These are phyloP conservation scores for Urostyla sp. DNA, from an alignment of 73 alveolate genomes.

Conservation along the genomic window DNA sequence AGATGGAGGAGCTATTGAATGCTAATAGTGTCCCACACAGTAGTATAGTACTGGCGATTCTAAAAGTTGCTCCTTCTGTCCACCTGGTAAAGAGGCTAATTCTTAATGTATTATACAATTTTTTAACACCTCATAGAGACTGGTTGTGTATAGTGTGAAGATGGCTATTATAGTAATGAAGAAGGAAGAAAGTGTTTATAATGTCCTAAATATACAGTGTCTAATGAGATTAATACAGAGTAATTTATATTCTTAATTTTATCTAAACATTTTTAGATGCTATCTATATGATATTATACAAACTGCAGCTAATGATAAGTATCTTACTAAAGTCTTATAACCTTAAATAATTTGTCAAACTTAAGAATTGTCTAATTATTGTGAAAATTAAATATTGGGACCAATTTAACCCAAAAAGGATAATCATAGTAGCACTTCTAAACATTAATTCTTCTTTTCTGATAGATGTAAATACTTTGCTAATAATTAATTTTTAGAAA, in stretches of 20 bases:
- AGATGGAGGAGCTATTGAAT: slow-evolving; percentile 20
- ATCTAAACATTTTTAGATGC: slow-evolving; percentile 7
- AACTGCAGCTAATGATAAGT: slow-evolving; percentile 10
- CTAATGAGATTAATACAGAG: not conserved
- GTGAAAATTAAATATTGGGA: slow-evolving; percentile 38
- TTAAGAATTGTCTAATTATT: not conserved
- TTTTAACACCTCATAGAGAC: not conserved
- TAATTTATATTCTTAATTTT: not conserved
- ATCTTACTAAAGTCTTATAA: not conserved
- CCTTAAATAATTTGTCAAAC: slow-evolving; percentile 6
- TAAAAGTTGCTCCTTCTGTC: slow-evolving; percentile 13
- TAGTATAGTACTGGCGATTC: not conserved
- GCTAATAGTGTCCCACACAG: slow-evolving; percentile 25
- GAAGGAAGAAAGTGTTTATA: slow-evolving; percentile 1
- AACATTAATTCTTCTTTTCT: slow-evolving; percentile 25
- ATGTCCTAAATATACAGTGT: slow-evolving; percentile 23
- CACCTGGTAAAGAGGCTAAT: slow-evolving; percentile 8
- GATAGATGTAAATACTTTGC: not conserved
- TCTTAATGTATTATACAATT: not conserved
- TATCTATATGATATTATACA: slow-evolving; percentile 8
- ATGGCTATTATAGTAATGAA: not conserved
- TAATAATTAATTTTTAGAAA: slow-evolving; percentile 1
- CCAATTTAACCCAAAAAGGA: slow-evolving; percentile 32
- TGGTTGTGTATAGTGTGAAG: slow-evolving; percentile 15
- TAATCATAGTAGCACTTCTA: not conserved